phyloP scores from a whole-genome alignment of 352 stramenopile species.

The Pythium vanterpoolii region DNA sequence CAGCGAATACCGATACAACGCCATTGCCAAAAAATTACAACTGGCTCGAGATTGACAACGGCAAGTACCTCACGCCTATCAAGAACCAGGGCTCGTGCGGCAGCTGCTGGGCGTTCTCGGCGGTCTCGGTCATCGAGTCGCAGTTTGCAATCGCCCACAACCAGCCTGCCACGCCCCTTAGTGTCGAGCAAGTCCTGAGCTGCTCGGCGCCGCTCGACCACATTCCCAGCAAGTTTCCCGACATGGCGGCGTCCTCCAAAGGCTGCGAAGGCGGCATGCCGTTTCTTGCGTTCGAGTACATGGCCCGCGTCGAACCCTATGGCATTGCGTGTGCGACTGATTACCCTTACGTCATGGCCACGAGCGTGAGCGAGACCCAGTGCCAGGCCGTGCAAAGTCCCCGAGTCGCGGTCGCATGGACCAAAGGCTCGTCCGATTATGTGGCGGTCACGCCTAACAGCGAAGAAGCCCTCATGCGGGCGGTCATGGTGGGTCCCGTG shows the following conservation, averaged over 20 bases:
- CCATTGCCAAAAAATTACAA: slow-evolving; percentile 44
- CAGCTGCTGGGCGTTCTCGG: slow-evolving; percentile 93
- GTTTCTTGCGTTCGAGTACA: slow-evolving; percentile 88
- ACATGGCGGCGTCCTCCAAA: slow-evolving; percentile 76
- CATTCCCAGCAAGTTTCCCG: slow-evolving; percentile 62
- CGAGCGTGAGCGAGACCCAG: slow-evolving; percentile 38
- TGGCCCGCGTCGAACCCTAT: slow-evolving; percentile 50
- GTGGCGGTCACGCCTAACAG: slow-evolving; percentile 43
- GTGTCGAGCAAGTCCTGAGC: slow-evolving; percentile 83
- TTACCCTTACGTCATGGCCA: slow-evolving; percentile 84
- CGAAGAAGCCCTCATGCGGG: slow-evolving; percentile 59
- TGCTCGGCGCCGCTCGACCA: slow-evolving; percentile 73
- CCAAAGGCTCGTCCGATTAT: slow-evolving; percentile 45
- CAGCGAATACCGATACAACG: slow-evolving; percentile 21
- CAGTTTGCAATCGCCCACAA: slow-evolving; percentile 76
- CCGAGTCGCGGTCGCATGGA: slow-evolving; percentile 53
- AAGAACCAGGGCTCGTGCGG: slow-evolving; percentile 93
- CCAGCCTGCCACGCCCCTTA: slow-evolving; percentile 57
- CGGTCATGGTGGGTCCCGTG: slow-evolving; percentile 62
- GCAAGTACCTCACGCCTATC: slow-evolving; percentile 86
- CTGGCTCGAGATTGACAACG: slow-evolving; percentile 64
- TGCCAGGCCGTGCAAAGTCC: slow-evolving; percentile 29
- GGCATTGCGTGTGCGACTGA: slow-evolving; percentile 64
- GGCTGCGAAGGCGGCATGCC: slow-evolving; percentile 88
- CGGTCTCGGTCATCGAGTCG: slow-evolving; percentile 67